Percentiles rank a stretch among this genome's conserved stretches.
Conservation (phyloP, 768 basidiomycete genomes). For the Pleurotus cornucopiae region DNA sequence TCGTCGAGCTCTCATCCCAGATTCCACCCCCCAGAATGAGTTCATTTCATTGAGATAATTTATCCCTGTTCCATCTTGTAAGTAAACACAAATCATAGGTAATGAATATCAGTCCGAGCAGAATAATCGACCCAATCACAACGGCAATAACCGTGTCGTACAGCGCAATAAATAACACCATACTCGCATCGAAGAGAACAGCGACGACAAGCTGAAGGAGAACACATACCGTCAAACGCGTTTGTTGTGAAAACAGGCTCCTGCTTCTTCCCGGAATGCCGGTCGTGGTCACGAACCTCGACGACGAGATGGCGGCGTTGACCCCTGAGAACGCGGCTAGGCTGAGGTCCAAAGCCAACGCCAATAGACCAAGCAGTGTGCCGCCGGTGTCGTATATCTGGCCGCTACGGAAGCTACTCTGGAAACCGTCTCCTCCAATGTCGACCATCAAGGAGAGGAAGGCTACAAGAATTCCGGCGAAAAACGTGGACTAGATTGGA, state of each 20-base stretch:
- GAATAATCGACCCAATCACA: background rate
- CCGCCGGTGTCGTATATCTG: background rate
- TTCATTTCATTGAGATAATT: too few species aligned
- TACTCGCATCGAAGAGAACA: background rate
- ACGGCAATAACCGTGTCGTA: background rate
- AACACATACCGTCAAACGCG: background rate
- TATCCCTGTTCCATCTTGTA: too few species aligned
- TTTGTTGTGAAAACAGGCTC: background rate
- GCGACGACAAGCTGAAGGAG: background rate
- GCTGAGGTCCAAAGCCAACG: background rate
- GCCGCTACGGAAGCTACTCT: background rate
- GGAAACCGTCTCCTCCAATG: background rate
- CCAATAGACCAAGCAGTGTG: background rate
- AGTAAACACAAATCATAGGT: background rate
- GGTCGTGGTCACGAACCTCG: background rate
- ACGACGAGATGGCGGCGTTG: background rate
- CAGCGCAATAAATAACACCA: background rate
- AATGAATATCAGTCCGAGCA: background rate
- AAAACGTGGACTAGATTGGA: background rate
- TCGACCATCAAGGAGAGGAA: conserved; percentile 13
- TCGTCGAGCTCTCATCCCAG: too few species aligned
- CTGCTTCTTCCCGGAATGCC: background rate
- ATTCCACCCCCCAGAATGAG: too few species aligned
- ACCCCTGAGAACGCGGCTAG: conserved; percentile 1
- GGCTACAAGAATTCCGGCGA: conserved; percentile 23